These are phyloP conservation scores for Coemansia sp. DNA, from an alignment of 192 early-diverging fungal species.

Conservation along the genomic window DNA sequence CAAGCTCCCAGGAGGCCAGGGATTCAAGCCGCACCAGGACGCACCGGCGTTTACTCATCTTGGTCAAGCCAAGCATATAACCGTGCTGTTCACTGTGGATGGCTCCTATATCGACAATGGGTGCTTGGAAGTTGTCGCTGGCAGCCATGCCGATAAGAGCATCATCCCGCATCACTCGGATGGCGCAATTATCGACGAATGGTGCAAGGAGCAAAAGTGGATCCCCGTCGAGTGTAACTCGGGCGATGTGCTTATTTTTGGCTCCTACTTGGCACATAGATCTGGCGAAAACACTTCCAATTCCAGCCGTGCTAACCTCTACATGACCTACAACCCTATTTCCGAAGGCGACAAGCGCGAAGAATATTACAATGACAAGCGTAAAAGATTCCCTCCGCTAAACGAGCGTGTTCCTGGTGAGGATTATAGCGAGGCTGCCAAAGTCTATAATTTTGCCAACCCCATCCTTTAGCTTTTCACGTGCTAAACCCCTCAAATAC, in stretches of 20 bases:
- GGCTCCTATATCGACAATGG: constrained; percentile 57
- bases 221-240: constrained; percentile 57
- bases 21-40: constrained; percentile 63
- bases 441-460: constrained; percentile 60
- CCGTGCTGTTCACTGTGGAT: constrained; percentile 60
- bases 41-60: constrained; percentile 62
- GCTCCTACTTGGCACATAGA: constrained; percentile 61
- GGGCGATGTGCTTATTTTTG: constrained; percentile 62
- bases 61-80: constrained; percentile 57
- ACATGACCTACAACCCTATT: constrained; percentile 61
- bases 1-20: constrained; percentile 60
- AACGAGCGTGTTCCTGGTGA: constrained; percentile 54
- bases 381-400: constrained; percentile 57
- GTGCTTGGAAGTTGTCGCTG: constrained; percentile 59
- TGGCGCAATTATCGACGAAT: constrained; percentile 52
- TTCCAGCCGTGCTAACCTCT: constrained; percentile 55
- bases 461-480: constrained; percentile 46
- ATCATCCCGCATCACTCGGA: constrained; percentile 51
- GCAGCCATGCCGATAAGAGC: constrained; percentile 42
- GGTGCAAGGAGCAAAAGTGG: constrained; percentile 56
- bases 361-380: constrained; percentile 61
- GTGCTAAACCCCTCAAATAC: constrained; percentile 15
- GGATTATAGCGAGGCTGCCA: constrained; percentile 59
- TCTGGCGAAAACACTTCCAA: constrained; percentile 56
- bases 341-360: constrained; percentile 59